Evolutionary conservation across 352 stramenopile genomes (phyloP), one percentile per base, ranked within the genome.

Genomic region (Aphanomyces stellatus): DNA sequence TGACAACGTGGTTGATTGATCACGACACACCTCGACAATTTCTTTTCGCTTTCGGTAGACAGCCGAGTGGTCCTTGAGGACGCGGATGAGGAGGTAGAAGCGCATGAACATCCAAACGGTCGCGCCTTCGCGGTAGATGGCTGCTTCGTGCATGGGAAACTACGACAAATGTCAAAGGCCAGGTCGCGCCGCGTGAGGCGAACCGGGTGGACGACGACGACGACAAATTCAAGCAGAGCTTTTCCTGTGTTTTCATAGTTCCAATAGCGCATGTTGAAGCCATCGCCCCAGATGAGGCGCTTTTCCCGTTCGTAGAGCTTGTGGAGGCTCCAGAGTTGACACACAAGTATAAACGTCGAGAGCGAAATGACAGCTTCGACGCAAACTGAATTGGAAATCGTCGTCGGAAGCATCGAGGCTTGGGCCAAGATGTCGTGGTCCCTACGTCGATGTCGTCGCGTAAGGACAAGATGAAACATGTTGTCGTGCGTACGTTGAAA

Each of bases 11-110:
- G n/a, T n/a, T n/a, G n/a, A n/a, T n/a, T n/a, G n/a, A n/a, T n/a
- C n/a, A n/a, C n/a, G n/a, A n/a, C n/a, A 25, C 28, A 57, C 49
- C 49, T 57, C 49, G 24, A 57, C 49, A n/a, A 57, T 57, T 11
- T 37, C 8, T 27, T 57, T 57, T n/a, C 49, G 49, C 49, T 33
- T 33, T 15, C 49, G 49, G 27, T 57, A 57, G 2, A 57, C 49
- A 11, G 25, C 35, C 49, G 49, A 57, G 19, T 57, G 49, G 49
- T 57, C 49, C 19, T 27, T n/a, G 3, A 57, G 1, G 49, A 57
- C 49, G 24, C 49, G 49, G 49, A 57, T 27, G 27, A 57, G 8
- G 49, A 57, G 49, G 49, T 57, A 57, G 27, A 57, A 57, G 49
- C 49, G 49, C 5, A 57, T 22, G 19, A 57, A 31, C 49, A 57